These are phyloP conservation scores for Pogostemon cablin DNA, from an alignment of 257 asterid genomes.

Conservation along the genomic window DNA sequence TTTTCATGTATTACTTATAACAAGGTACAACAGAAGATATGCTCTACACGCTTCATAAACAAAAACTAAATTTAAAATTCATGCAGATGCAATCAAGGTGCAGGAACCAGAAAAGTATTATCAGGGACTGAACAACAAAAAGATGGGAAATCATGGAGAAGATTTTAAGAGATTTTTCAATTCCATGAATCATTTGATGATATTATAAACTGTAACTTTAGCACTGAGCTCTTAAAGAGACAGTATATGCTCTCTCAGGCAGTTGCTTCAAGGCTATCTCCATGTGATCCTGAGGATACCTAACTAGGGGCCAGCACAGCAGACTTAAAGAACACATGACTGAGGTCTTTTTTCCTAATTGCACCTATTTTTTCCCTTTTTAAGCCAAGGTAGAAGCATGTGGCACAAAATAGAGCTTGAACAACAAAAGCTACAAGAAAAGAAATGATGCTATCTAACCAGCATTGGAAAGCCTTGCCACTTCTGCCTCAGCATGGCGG, in stretches of 20 bases:
- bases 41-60: too few species aligned
- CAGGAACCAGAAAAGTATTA: neutral
- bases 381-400: neutral
- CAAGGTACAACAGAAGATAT: too few species aligned
- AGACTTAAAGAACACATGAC: constrained; percentile 2
- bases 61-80: too few species aligned
- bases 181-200: neutral
- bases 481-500: constrained; percentile 82
- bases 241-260: too few species aligned
- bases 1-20: too few species aligned
- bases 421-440: constrained; percentile 19
- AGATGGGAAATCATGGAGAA: neutral
- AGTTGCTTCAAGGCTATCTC: too few species aligned
- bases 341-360: neutral
- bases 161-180: neutral
- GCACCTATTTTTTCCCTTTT: neutral
- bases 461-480: constrained; percentile 82
- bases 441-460: constrained; percentile 46
- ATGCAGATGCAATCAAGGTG: neutral
- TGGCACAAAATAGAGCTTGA: neutral
- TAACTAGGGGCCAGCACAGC: neutral
- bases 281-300: too few species aligned
- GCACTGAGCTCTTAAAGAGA: too few species aligned
- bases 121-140: neutral
- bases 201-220: neutral